Base-by-base conservation (phyloP, 306 rosid species). In the Fragaria iinumae region DNA sequence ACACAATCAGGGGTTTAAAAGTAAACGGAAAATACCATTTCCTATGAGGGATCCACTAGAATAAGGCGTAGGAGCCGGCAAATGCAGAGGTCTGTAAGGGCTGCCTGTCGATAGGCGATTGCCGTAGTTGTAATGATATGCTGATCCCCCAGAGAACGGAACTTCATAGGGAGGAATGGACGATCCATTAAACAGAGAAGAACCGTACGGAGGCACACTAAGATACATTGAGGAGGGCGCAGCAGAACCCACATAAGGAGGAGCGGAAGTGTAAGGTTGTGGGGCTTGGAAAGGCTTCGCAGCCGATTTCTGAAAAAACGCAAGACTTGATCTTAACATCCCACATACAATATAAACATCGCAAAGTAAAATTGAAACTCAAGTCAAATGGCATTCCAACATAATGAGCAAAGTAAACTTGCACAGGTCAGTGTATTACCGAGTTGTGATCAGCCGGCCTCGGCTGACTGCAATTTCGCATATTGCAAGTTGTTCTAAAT, bases 401-500 rank as follows among this genome's bases (percentile, higher is more conserved):
- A 34, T 4, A 57, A 6, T 56, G 11, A 39, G 32, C 53, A 59
- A 59, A 74, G 43, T 27, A 56, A 16, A 20, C 60, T 18, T 8
- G 8, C 38, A 11, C 12, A 11, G 50, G 25, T 48, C 49, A 76
- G 74, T 39, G 49, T 71, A 87, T 80, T 87, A 96, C 99, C 10
- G 84, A 83, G 81, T 89, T 91, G 76, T 96, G 99, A 85, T 96
- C 98, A 9, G 96, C 99, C 0, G 99, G 99, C 85, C 99, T 91
- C 3, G 99, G 97, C 79, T 96, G 99, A 84, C 98, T 96, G 88
- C 99, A 96, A 73, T 91, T 96, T 63, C 97, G 99, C 99, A 96
- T 96, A 72, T 96, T 96, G 86, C 99, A 96, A 55, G 99, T 92
- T 74, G 99, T 96, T 80, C 98, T 86, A 77, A 96, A 96, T 13